Evolutionary conservation across 352 stramenopile genomes (phyloP).

Genomic region (Phytophthora hybrid): DNA sequence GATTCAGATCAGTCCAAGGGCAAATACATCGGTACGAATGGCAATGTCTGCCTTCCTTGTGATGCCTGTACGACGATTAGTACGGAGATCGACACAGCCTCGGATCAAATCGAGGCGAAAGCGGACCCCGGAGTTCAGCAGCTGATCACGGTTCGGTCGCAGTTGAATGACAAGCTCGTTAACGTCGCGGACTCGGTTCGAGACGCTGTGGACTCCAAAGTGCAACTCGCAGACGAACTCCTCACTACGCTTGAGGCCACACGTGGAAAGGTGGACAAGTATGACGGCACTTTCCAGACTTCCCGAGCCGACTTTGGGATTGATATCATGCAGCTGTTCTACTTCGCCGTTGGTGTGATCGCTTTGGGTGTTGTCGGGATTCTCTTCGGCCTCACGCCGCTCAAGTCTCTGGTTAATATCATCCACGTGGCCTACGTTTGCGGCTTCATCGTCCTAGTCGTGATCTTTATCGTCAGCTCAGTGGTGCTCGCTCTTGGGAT

Average conservation of each 20-base stretch:
- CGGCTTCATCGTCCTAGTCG: conserved; percentile 65
- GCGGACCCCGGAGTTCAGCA: conserved; percentile 41
- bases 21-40: conserved; percentile 16
- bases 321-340: conserved; percentile 60
- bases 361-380: conserved; percentile 57
- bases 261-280: conserved; percentile 37
- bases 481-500: conserved; percentile 64
- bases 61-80: conserved; percentile 49
- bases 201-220: conserved; percentile 45
- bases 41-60: conserved; percentile 59
- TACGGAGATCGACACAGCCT: conserved; percentile 32
- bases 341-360: conserved; percentile 50
- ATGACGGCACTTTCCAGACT: conserved; percentile 43
- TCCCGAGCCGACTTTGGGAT: conserved; percentile 44
- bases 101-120: conserved; percentile 50
- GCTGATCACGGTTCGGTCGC: conserved; percentile 41
- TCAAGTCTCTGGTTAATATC: conserved; percentile 65
- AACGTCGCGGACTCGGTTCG: conserved; percentile 42
- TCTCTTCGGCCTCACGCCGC: conserved; percentile 59
- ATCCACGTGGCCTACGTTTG: conserved; percentile 73
- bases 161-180: conserved; percentile 54
- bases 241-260: conserved; percentile 40
- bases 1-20: conserved; percentile 21
- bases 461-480: conserved; percentile 60
- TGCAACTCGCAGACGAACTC: conserved; percentile 32